A percentile compares a stretch with the other conserved stretches of the same genome.
phyloP scores from a whole-genome alignment of 2,329 filamentous ascomycete genomes.

The Fusarium hainanense region DNA sequence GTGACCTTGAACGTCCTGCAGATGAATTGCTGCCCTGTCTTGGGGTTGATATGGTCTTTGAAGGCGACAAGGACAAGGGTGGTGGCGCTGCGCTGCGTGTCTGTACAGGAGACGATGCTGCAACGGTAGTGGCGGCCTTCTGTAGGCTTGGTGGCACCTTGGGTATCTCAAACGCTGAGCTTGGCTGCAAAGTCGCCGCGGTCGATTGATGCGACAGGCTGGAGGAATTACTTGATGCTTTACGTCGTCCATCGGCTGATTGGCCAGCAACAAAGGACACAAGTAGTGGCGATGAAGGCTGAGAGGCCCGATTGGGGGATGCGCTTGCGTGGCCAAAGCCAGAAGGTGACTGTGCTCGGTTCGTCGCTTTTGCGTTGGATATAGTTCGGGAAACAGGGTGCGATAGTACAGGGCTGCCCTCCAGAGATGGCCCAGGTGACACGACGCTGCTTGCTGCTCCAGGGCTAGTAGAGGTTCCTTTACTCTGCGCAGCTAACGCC shows the following conservation, averaged over 20 bases:
- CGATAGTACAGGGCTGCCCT: slow-evolving; percentile 85
- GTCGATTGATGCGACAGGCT: slow-evolving; percentile 81
- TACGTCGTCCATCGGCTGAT: slow-evolving; percentile 80
- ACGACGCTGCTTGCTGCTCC: slow-evolving; percentile 55
- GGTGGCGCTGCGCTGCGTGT: slow-evolving; percentile 62
- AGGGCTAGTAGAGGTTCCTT: slow-evolving; percentile 60
- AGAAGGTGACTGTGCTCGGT: slow-evolving; percentile 88
- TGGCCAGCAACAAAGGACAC: slow-evolving; percentile 93
- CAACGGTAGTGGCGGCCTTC: slow-evolving; percentile 67
- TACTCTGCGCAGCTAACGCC: slow-evolving; percentile 77
- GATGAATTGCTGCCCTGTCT: slow-evolving; percentile 70
- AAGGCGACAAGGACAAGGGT: slow-evolving; percentile 68
- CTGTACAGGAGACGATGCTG: slow-evolving; percentile 69
- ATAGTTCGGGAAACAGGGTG: slow-evolving; percentile 84
- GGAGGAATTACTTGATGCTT: slow-evolving; percentile 91
- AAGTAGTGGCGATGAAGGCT: slow-evolving; percentile 79
- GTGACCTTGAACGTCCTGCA: slow-evolving; percentile 80
- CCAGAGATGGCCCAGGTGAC: slow-evolving; percentile 76
- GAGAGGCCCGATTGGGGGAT: slow-evolving; percentile 84
- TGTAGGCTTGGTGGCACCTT: slow-evolving; percentile 70
- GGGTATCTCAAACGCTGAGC: slow-evolving; percentile 76
- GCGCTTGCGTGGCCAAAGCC: slow-evolving; percentile 81
- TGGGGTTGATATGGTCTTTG: slow-evolving; percentile 70
- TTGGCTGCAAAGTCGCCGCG: slow-evolving; percentile 71
- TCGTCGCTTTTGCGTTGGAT: slow-evolving; percentile 81